These are phyloP conservation scores for Pythium folliculosum DNA, from an alignment of 352 stramenopile genomes.

Conservation along the genomic window DNA sequence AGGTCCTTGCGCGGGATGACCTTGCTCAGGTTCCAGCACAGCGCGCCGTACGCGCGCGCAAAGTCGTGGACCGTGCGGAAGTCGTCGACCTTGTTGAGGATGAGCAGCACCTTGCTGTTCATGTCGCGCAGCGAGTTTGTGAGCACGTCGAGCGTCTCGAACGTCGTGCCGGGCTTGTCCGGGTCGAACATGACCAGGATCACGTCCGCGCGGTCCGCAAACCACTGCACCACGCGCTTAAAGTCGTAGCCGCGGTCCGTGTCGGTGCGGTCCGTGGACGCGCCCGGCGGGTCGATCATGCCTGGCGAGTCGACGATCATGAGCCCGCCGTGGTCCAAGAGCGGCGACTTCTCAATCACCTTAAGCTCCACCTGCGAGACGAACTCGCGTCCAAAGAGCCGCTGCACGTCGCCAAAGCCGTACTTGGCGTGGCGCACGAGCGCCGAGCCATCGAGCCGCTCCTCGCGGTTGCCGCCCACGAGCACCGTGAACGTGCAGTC, in stretches of 20 bases:
- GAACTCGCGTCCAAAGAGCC: slow-evolving; percentile 77
- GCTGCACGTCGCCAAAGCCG: slow-evolving; percentile 80
- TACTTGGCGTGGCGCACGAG: slow-evolving; percentile 72
- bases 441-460: slow-evolving; percentile 78
- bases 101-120: slow-evolving; percentile 82
- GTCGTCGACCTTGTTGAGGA: slow-evolving; percentile 90
- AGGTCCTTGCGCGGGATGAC: slow-evolving; percentile 86
- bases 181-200: slow-evolving; percentile 91
- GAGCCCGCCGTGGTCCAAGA: slow-evolving; percentile 78
- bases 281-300: slow-evolving; percentile 85
- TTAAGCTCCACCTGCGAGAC: slow-evolving; percentile 89
- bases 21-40: slow-evolving; percentile 90
- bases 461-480: slow-evolving; percentile 61
- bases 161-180: slow-evolving; percentile 87
- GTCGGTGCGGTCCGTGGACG: slow-evolving; percentile 60
- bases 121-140: slow-evolving; percentile 74
- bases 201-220: slow-evolving; percentile 82
- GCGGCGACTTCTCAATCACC: slow-evolving; percentile 58
- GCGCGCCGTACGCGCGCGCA: slow-evolving; percentile 75
- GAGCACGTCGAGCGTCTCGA: slow-evolving; percentile 87
- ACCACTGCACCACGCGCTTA: slow-evolving; percentile 86
- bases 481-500: slow-evolving; percentile 87
- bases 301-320: slow-evolving; percentile 87
- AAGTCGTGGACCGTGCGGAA: slow-evolving; percentile 89
- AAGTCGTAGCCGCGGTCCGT: slow-evolving; percentile 86